Evolutionary conservation across 108 stramenopile species (phyloP), one percentile per base, ranked within the genome.

Genomic region (Hondaea fermentalgiana): DNA sequence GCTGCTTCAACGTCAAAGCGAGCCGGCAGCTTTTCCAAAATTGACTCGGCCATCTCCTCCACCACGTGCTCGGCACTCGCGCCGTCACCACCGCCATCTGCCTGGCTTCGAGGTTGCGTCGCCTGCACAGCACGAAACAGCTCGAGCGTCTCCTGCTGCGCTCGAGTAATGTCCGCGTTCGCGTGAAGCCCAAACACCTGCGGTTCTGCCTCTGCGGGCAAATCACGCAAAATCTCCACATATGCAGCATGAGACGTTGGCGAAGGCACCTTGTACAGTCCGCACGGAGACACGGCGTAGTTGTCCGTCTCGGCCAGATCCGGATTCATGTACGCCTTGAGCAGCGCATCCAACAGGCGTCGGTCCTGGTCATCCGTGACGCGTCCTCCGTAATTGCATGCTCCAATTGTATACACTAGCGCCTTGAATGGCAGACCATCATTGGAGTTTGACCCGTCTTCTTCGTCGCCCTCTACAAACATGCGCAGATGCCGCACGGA

Each of bases 321-420:
- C 58, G 59, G 47, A 57, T 95, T 94, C 49, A 83, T 47, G 51
- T 93, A 95, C 76, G 94, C 93, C 29, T 60, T 89, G 51, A 95
- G 72, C 21, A 94, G 90, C 69, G 93, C 93, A 42, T 92, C 76
- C 43, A 95, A 87, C 35, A 91, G 92, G 47, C 94, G 87, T 29
- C 95, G 91, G 64, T 95, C 95, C 93, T 94, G 94, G 91, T 94
- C 95, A 72, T 95, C 95, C 28, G 95, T 95, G 17, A 94, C 94
- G 14, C 95, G 58, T 6, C 95, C 95, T 10, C 95, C 95, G 88
- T 95, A 95, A 87, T 95, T 95, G 69, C 95, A 95, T 59, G 94
- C 95, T 12, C 93, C 95, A 8, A 93, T 93, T 49, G 94, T 88
- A 83, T 95, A 95, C 2, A 90, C 72, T 19, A 95, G 72, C 4